Percentiles rank a stretch among this genome's conserved stretches.
Evolutionary conservation across 176 grass and related monocot genomes (phyloP).

Genomic region (Panicum miliaceum): DNA sequence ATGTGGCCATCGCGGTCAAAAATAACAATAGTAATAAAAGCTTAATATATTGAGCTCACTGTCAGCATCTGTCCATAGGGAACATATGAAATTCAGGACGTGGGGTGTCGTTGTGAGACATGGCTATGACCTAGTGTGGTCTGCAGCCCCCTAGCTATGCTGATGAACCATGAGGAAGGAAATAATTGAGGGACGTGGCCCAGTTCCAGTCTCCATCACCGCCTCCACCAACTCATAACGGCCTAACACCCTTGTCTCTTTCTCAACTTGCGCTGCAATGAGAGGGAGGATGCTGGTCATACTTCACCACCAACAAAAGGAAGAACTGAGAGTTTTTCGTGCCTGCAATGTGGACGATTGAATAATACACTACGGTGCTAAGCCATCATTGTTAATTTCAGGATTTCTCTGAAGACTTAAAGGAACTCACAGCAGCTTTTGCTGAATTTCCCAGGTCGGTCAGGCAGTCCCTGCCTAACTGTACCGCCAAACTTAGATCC

Average conservation of each 20-base stretch:
- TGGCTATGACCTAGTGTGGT: not conserved
- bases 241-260: slow-evolving; percentile 45
- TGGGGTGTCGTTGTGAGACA: not conserved
- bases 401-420: not conserved
- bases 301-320: not conserved
- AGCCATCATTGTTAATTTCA: slow-evolving; percentile 10
- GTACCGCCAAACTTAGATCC: not conserved
- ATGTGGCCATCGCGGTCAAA: not conserved
- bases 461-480: slow-evolving; percentile 7
- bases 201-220: slow-evolving; percentile 25
- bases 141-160: not conserved
- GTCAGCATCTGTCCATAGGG: not conserved
- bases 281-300: not conserved
- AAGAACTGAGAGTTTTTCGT: not conserved
- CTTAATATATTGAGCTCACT: not conserved
- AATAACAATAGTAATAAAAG: not conserved
- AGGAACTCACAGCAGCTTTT: not conserved
- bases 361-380: not conserved
- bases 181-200: slow-evolving; percentile 32
- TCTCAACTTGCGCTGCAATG: slow-evolving; percentile 36
- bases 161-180: slow-evolving; percentile 4
- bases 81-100: not conserved
- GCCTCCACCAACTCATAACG: slow-evolving; percentile 39
- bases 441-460: slow-evolving; percentile 22
- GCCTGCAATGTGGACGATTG: not conserved